A percentile compares a stretch with the other conserved stretches of the same genome.
These are phyloP conservation scores for Parachaetomium inaequale DNA, from an alignment of 495 filamentous ascomycete species.

Conservation along the genomic window DNA sequence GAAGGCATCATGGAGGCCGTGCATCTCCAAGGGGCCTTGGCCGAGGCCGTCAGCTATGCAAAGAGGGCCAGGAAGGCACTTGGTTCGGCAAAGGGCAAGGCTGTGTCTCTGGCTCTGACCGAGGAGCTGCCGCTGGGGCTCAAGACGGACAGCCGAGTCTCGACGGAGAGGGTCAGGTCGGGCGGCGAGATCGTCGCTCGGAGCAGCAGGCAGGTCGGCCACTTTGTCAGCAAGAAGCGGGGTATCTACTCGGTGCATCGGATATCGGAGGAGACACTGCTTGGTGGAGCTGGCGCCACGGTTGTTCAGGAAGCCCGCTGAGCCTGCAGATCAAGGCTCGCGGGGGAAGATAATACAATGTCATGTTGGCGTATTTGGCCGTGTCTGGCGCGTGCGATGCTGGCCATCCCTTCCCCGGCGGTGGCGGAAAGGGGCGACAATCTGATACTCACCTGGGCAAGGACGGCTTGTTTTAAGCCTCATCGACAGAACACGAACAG, in stretches of 20 bases:
- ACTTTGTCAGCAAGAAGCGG: slow-evolving; percentile 65
- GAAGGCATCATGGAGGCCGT: slow-evolving; percentile 72
- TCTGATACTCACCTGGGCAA: not conserved
- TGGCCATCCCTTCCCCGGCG: not conserved
- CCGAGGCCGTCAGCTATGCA: slow-evolving; percentile 66
- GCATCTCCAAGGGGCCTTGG: slow-evolving; percentile 62
- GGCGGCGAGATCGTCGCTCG: slow-evolving; percentile 62
- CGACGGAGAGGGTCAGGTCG: slow-evolving; percentile 54
- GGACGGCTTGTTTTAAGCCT: not conserved
- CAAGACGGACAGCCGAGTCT: slow-evolving; percentile 53
- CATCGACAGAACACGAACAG: not conserved
- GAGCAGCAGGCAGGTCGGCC: slow-evolving; percentile 65
- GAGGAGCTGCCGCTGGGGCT: slow-evolving; percentile 63
- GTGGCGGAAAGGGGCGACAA: not conserved
- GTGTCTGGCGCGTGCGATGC: not conserved
- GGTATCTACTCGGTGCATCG: slow-evolving; percentile 74
- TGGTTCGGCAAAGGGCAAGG: slow-evolving; percentile 19
- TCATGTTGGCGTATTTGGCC: not conserved
- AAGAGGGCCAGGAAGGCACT: slow-evolving; percentile 41
- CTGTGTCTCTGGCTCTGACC: slow-evolving; percentile 18
- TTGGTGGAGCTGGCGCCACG: slow-evolving; percentile 12
- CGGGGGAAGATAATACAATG: not conserved
- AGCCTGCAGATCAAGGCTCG: not conserved
- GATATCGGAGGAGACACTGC: slow-evolving; percentile 49
- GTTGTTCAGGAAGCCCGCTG: slow-evolving; percentile 24